Percentiles rank a stretch among this genome's conserved stretches.
Evolutionary conservation across 2,329 filamentous ascomycete species (phyloP).

Genomic region (Ophiostoma ips): DNA sequence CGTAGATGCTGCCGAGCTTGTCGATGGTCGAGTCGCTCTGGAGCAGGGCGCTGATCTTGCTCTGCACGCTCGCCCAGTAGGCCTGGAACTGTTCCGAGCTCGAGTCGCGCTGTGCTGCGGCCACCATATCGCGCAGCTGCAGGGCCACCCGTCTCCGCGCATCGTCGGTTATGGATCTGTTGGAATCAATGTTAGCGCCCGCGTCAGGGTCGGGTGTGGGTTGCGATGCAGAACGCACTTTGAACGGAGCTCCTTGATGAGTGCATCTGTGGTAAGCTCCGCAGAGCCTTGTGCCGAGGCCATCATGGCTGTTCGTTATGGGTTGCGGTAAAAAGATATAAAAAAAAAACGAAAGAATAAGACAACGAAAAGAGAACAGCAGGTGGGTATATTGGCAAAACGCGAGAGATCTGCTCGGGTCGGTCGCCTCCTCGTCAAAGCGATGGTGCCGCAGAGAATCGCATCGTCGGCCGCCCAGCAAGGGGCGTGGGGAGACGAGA

Average conservation of each 20-base stretch:
- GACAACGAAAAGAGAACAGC: too few relatives aligned
- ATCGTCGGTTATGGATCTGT: conserved; percentile 27
- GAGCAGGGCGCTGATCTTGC: conserved; percentile 49
- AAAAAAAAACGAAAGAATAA: not conserved
- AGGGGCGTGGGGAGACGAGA: not conserved
- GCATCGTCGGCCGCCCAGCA: conserved; percentile 11
- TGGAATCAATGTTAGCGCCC: not conserved
- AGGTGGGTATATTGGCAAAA: not conserved
- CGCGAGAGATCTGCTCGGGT: not conserved
- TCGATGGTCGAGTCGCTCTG: conserved; percentile 79
- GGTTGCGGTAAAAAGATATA: not conserved
- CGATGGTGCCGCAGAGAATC: conserved; percentile 10
- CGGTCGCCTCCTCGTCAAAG: conserved; percentile 12
- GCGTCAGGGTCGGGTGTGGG: not conserved
- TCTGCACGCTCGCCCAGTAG: conserved; percentile 44
- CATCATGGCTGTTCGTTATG: conserved; percentile 8
- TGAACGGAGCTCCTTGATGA: conserved; percentile 41
- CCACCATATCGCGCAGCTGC: conserved; percentile 41
- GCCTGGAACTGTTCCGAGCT: conserved; percentile 59
- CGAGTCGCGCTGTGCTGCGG: conserved; percentile 53
- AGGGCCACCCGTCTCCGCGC: conserved; percentile 37
- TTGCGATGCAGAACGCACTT: conserved; percentile 25
- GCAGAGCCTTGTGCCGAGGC: conserved; percentile 24
- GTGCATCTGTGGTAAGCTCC: conserved; percentile 39
- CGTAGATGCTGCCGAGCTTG: conserved; percentile 80